phyloP scores from a whole-genome alignment of 139 green algal species.

The Eudorina sp. region DNA sequence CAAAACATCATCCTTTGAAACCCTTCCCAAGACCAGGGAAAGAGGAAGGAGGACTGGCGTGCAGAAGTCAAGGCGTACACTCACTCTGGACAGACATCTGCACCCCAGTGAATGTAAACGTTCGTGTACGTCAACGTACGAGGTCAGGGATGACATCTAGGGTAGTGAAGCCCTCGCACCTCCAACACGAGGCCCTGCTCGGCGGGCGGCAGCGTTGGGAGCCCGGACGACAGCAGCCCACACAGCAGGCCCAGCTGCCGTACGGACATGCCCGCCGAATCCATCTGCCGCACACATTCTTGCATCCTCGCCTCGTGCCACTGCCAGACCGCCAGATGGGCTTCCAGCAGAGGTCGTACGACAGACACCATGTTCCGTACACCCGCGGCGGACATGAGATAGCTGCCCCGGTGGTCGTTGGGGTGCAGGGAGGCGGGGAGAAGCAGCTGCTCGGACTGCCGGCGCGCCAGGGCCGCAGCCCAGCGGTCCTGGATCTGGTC shows the following conservation, averaged over 20 bases:
- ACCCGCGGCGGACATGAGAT: not conserved
- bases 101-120: not conserved
- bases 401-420: not conserved
- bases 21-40: not conserved
- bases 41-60: not conserved
- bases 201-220: not conserved
- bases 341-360: not conserved
- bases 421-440: no score
- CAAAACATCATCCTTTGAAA: no score
- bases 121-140: not conserved
- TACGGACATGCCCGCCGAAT: not conserved
- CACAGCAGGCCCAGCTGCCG: conserved; percentile 26
- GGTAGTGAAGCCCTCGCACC: not conserved
- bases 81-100: not conserved
- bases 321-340: not conserved
- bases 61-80: not conserved
- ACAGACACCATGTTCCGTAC: not conserved
- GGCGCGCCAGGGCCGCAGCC: not conserved
- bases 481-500: not conserved
- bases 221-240: not conserved
- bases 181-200: not conserved
- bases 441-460: not conserved
- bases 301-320: not conserved
- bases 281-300: not conserved
- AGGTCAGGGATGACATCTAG: no score